Conservation (phyloP, 2,329 filamentous ascomycete species). For the Arthrinium phaeospermum region DNA sequence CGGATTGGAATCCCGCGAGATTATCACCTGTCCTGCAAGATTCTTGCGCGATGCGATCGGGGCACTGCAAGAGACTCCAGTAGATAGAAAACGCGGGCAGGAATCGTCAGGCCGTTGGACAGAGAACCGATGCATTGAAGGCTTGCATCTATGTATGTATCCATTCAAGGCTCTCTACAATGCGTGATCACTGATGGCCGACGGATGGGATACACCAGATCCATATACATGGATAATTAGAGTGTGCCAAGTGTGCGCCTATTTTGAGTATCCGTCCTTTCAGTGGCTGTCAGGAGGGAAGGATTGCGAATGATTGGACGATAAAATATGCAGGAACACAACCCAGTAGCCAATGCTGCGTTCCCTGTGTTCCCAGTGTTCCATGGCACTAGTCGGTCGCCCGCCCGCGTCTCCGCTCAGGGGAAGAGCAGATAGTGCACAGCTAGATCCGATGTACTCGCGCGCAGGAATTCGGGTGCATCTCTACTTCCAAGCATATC, state of each 20-base stretch:
- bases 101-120: background rate
- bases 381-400: conserved; percentile 4
- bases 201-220: background rate
- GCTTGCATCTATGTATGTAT: background rate
- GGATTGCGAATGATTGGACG: conserved; percentile 1
- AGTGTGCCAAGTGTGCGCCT: background rate
- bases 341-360: background rate
- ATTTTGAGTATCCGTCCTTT: conserved; percentile 4
- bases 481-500: conserved; percentile 6
- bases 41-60: background rate
- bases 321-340: conserved; percentile 9
- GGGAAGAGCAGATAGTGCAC: conserved; percentile 3
- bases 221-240: conserved; percentile 7
- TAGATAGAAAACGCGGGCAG: background rate
- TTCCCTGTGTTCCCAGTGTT: background rate
- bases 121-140: background rate
- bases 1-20: conserved; percentile 14
- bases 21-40: conserved; percentile 8
- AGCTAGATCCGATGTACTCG: conserved; percentile 2
- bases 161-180: background rate
- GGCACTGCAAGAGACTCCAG: background rate
- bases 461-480: background rate
- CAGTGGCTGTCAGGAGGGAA: background rate
- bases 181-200: background rate
- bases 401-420: conserved; percentile 7